Percentiles rank a stretch among this genome's conserved stretches.
Evolutionary conservation across 192 early-diverging fungal species (phyloP).

Genomic region (Backusella circina): DNA sequence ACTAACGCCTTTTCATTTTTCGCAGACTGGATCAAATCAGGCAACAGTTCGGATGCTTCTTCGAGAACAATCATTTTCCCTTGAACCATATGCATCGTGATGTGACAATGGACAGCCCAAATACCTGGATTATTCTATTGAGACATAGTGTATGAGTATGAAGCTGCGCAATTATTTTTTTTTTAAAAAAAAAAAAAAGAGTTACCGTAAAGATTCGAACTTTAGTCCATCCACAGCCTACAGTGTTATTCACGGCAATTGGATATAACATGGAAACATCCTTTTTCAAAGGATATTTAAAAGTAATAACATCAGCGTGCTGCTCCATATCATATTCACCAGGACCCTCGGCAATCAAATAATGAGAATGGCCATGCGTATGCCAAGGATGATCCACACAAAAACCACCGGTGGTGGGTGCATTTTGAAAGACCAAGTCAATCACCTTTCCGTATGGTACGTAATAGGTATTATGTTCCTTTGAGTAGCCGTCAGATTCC

Average conservation of each 20-base stretch:
- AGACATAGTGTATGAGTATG: background rate
- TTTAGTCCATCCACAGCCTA: slow-evolving; percentile 17
- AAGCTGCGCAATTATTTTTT: background rate
- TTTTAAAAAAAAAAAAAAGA: background rate
- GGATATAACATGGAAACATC: slow-evolving; percentile 17
- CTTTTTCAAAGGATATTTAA: background rate
- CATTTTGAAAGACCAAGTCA: slow-evolving; percentile 25
- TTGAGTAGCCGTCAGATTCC: background rate
- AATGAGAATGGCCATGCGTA: slow-evolving; percentile 22
- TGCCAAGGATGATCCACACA: slow-evolving; percentile 27
- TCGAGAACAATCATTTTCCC: slow-evolving; percentile 23
- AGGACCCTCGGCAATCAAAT: slow-evolving; percentile 15
- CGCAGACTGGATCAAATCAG: background rate
- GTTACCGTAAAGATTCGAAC: slow-evolving; percentile 7
- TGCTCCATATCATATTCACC: slow-evolving; percentile 17
- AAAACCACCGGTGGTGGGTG: background rate
- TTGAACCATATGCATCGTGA: slow-evolving; percentile 26
- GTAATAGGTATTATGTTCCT: slow-evolving; percentile 2
- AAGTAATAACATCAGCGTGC: background rate
- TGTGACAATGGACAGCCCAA: slow-evolving; percentile 30
- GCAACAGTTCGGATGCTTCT: slow-evolving; percentile 10
- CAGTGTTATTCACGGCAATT: background rate
- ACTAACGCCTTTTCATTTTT: too few species aligned
- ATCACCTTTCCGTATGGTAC: background rate
- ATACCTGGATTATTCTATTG: slow-evolving; percentile 22